phyloP scores from a whole-genome alignment of 2,329 filamentous ascomycete genomes.

The Cladophialophora immunda region DNA sequence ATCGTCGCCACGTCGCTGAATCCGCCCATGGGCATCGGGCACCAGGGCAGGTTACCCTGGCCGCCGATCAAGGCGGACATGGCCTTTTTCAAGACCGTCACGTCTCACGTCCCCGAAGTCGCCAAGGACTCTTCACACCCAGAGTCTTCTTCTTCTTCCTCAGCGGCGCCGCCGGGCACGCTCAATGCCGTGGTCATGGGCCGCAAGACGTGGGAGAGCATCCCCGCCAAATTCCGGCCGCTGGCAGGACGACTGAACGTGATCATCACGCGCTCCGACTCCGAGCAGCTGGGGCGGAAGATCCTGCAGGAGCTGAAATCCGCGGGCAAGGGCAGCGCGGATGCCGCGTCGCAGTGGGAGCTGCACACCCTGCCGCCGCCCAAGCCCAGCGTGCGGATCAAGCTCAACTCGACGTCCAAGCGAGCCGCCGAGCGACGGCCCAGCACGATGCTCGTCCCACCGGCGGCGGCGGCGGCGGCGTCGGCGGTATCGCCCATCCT shows the following conservation, averaged over 20 bases:
- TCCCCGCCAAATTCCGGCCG: conserved; percentile 80
- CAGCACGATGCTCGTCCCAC: conserved; percentile 27
- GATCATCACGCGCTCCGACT: conserved; percentile 69
- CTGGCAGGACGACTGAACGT: conserved; percentile 83
- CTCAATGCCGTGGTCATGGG: conserved; percentile 92
- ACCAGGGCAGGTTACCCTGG: conserved; percentile 83
- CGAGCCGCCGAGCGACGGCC: neutral
- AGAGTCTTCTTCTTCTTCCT: conserved; percentile 13
- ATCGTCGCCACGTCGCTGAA: conserved; percentile 71
- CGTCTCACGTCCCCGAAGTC: conserved; percentile 53
- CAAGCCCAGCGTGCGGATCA: neutral
- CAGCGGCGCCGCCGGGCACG: conserved; percentile 20
- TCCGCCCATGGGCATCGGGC: conserved; percentile 82
- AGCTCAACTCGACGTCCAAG: neutral
- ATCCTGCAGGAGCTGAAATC: conserved; percentile 48
- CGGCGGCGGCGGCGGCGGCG: neutral
- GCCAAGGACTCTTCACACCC: neutral
- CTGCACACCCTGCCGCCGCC: conserved; percentile 3
- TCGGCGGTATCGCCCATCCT: conserved; percentile 27
- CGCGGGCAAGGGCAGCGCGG: conserved; percentile 42
- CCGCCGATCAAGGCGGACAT: conserved; percentile 88
- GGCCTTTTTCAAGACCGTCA: conserved; percentile 92
- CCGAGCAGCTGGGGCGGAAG: conserved; percentile 43
- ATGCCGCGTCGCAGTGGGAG: conserved; percentile 19
- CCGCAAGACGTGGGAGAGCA: conserved; percentile 94